Evolutionary conservation across 1,284 basidiomycete genomes (phyloP), one percentile per base, ranked within the genome.

Genomic region (Butyriboletus regius): DNA sequence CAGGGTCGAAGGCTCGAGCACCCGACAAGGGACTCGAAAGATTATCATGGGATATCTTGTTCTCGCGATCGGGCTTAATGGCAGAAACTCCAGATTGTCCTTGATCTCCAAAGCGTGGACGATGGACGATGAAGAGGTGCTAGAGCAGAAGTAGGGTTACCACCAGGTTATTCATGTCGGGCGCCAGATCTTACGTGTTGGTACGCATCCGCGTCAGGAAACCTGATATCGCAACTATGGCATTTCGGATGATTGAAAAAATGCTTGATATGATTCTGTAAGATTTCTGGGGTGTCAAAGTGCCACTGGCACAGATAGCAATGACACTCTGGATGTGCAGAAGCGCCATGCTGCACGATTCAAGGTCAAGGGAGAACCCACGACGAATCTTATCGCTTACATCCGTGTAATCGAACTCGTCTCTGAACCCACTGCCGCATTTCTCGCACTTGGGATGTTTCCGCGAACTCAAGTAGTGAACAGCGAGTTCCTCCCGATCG

Each of bases 271-370:
- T 67, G 67, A 43, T 60, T 66, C 13, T 57, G 64, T 34, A 70
- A 47, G 36, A 56, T 40, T 15, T 62, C 53, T 5, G 62, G 49
- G 12, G 55, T 56, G 34, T 67, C 67, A 49, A 67, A 70, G 42
- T 69, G 65, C 67, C 67, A 67, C 18, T 67, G 67, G 42, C 64
- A 66, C 18, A 65, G 35, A 48, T 64, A 52, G 37, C 64, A 66
- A 28, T 69, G 64, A 41, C 55, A 55, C 33, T 66, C 67, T 5
- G 64, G 67, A 49, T 66, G 64, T 31, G 53, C 51, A 7, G 54
- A 62, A 35, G 56, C 65, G 14, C 67, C 64, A 38, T 67, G 64
- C 64, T 66, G 36, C 38, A 37, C 26, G 12, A 43, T 44, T 18
- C 36, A 8, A 45, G 45, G 44, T 64, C 46, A 55, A 48, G 34